Conservation (phyloP, 1,284 basidiomycete genomes). For the Papiliotrema laurentii region DNA sequence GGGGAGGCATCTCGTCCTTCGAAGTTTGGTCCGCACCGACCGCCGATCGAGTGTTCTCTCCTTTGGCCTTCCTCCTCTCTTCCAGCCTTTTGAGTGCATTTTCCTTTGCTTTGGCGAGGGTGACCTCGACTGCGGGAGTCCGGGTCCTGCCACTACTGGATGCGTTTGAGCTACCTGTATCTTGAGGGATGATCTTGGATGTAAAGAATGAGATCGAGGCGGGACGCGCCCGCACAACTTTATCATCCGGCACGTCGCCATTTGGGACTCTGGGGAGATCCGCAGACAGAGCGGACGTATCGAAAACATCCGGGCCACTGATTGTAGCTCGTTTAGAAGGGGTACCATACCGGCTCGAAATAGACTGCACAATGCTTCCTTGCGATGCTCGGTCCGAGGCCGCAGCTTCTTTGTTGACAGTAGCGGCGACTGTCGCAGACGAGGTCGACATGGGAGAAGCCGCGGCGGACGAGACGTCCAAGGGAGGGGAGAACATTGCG, state of each 20-base stretch:
- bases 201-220: constrained; percentile 20
- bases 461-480: constrained; percentile 1
- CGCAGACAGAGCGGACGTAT: not conserved
- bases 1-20: not conserved
- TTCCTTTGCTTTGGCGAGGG: constrained; percentile 37
- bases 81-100: constrained; percentile 40
- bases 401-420: no score
- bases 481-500: constrained; percentile 4
- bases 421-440: constrained; percentile 6
- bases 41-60: constrained; percentile 9
- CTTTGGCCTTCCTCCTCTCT: constrained; percentile 32
- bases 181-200: constrained; percentile 23
- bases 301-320: constrained; percentile 2
- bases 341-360: not conserved
- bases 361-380: not conserved
- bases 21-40: not conserved
- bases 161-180: constrained; percentile 26
- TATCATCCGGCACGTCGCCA: no score
- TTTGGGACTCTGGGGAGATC: not conserved
- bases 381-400: no score
- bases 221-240: constrained; percentile 11
- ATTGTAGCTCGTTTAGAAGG: constrained; percentile 10
- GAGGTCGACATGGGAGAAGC: constrained; percentile 5
- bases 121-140: constrained; percentile 31
- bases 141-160: constrained; percentile 18